phyloP scores from a whole-genome alignment of 148 eudicot species.

The Euryodendron excelsum region DNA sequence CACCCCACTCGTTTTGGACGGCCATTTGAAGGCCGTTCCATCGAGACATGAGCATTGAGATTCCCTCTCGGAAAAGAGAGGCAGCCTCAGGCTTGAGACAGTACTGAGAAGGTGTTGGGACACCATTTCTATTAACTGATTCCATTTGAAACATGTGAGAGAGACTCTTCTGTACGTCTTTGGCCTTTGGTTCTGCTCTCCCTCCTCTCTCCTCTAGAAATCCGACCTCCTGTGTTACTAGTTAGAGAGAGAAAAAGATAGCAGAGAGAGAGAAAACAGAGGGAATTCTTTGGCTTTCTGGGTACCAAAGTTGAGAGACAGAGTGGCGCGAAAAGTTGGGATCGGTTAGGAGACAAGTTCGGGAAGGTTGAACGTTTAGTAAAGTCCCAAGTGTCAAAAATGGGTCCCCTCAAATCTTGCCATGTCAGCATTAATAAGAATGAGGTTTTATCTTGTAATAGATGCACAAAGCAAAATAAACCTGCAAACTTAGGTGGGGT shows the following conservation, averaged over 20 bases:
- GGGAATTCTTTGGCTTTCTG: no score
- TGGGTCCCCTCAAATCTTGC: no score
- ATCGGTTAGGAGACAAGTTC: slow-evolving; percentile 3
- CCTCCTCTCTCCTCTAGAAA: not conserved
- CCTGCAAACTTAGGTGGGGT: no score
- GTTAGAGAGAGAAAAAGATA: slow-evolving; percentile 3
- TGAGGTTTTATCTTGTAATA: no score
- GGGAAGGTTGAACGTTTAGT: not conserved
- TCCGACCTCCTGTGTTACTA: not conserved
- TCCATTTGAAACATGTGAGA: not conserved
- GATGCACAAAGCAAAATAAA: no score
- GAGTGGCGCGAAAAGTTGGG: slow-evolving; percentile 7
- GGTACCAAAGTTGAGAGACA: not conserved
- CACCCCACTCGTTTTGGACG: slow-evolving; percentile 60
- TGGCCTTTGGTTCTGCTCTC: not conserved
- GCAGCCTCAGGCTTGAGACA: not conserved
- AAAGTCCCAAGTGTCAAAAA: no score
- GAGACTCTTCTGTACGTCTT: not conserved
- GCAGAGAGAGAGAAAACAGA: not conserved
- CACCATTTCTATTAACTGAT: not conserved
- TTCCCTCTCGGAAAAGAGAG: slow-evolving; percentile 21
- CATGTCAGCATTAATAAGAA: no score
- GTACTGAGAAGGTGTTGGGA: not conserved
- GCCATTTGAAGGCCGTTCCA: slow-evolving; percentile 69
- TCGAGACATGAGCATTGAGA: slow-evolving; percentile 28